A percentile compares a stretch with the other conserved stretches of the same genome.
phyloP scores from a whole-genome alignment of 306 rosid genomes.

The Rosa multiflora region DNA sequence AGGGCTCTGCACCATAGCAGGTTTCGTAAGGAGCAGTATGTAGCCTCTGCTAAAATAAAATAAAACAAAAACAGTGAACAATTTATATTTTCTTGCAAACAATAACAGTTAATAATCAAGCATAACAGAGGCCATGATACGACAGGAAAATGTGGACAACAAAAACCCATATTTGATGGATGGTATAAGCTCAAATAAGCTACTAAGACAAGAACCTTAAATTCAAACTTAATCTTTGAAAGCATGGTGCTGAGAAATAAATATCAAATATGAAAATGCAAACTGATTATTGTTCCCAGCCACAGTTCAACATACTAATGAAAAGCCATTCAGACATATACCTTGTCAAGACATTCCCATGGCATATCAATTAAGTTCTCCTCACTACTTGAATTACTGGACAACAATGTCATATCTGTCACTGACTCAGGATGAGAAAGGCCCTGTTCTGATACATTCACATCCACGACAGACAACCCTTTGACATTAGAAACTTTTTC shows the following conservation, averaged over 20 bases:
- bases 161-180: no score
- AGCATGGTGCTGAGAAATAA: neutral
- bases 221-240: neutral
- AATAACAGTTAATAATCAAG: no score
- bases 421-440: slow-evolving; percentile 35
- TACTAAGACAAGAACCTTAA: no score
- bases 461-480: slow-evolving; percentile 34
- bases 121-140: no score
- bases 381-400: slow-evolving; percentile 24
- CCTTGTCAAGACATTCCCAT: slow-evolving; percentile 66
- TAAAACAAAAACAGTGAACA: no score
- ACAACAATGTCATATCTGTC: slow-evolving; percentile 42
- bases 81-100: no score
- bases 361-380: slow-evolving; percentile 54
- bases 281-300: neutral
- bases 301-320: neutral
- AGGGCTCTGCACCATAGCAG: neutral
- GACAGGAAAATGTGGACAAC: no score
- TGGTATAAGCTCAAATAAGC: no score
- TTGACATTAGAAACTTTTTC: slow-evolving; percentile 44
- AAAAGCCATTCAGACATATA: slow-evolving; percentile 23
- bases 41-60: no score
- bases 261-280: neutral
- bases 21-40: no score
- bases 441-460: slow-evolving; percentile 24